phyloP scores from a whole-genome alignment of 306 rosid species.

The Gastrolobium bilobum region DNA sequence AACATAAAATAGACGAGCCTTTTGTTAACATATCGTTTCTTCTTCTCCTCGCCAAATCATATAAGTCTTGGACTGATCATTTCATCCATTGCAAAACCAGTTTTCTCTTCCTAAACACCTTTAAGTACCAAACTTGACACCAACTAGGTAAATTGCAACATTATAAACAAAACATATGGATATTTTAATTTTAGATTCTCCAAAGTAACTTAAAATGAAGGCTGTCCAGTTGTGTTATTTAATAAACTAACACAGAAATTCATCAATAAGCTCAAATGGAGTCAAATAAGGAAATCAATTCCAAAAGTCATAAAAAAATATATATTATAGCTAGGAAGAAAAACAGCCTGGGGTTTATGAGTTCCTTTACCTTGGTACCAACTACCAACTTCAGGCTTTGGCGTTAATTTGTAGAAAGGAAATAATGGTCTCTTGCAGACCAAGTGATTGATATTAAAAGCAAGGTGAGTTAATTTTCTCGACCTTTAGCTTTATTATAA shows the following conservation, averaged over 20 bases:
- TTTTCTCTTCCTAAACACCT: background rate
- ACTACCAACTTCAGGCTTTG: too few relatives aligned
- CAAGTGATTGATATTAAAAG: too few relatives aligned
- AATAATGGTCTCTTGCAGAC: too few relatives aligned
- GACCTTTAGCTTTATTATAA: too few relatives aligned
- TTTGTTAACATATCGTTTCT: background rate
- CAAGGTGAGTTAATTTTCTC: too few relatives aligned
- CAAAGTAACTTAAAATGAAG: background rate
- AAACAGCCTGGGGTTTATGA: too few relatives aligned
- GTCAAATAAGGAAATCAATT: too few relatives aligned
- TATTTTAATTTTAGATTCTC: background rate
- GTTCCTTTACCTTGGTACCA: too few relatives aligned
- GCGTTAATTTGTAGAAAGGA: too few relatives aligned
- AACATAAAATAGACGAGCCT: background rate
- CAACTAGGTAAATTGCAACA: background rate
- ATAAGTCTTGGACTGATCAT: background rate
- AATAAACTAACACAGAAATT: background rate
- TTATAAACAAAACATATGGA: background rate
- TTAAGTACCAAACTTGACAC: background rate
- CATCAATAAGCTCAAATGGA: too few relatives aligned
- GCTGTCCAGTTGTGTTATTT: background rate
- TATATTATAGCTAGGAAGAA: too few relatives aligned
- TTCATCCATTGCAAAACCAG: background rate
- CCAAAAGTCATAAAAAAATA: too few relatives aligned
- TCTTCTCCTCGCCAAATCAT: background rate